Conservation (phyloP, 805 yeast species). For the Candida stauntonica region DNA sequence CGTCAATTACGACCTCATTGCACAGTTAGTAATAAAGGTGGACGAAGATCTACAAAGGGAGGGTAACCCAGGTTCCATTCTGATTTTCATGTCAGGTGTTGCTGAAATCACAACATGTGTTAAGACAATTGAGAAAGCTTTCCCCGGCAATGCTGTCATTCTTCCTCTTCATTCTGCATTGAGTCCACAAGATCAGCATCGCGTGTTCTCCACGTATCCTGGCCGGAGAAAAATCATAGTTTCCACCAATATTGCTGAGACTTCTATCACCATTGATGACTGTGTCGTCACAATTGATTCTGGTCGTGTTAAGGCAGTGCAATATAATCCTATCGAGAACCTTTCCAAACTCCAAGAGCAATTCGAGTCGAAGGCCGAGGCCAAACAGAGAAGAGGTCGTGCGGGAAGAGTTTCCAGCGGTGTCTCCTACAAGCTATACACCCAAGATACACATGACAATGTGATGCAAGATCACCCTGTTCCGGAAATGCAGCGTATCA, state of each 20-base stretch:
- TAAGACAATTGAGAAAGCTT: slow-evolving; percentile 29
- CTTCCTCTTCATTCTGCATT: slow-evolving; percentile 89
- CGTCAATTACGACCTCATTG: slow-evolving; percentile 71
- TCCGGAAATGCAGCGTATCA: slow-evolving; percentile 85
- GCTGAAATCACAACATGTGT: slow-evolving; percentile 75
- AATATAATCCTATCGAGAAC: slow-evolving; percentile 63
- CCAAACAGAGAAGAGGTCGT: slow-evolving; percentile 89
- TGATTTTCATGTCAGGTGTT: slow-evolving; percentile 87
- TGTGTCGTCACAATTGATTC: slow-evolving; percentile 88
- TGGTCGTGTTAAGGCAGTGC: slow-evolving; percentile 78
- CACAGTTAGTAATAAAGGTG: slow-evolving; percentile 48
- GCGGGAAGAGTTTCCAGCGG: slow-evolving; percentile 95
- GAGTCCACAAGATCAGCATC: slow-evolving; percentile 74
- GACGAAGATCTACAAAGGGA: slow-evolving; percentile 43
- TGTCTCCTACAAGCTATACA: slow-evolving; percentile 73
- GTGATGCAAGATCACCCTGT: slow-evolving; percentile 67
- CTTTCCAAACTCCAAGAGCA: slow-evolving; percentile 69
- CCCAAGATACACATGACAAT: slow-evolving; percentile 51
- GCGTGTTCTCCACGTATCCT: slow-evolving; percentile 60
- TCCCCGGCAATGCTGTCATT: slow-evolving; percentile 32
- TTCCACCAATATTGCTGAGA: slow-evolving; percentile 91
- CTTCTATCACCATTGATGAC: slow-evolving; percentile 94
- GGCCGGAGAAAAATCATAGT: slow-evolving; percentile 74
- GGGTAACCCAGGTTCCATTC: slow-evolving; percentile 61
- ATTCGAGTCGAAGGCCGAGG: slow-evolving; percentile 90